These are phyloP conservation scores for Aspergillus taichungensis DNA, from an alignment of 495 filamentous ascomycete species.

Conservation along the genomic window DNA sequence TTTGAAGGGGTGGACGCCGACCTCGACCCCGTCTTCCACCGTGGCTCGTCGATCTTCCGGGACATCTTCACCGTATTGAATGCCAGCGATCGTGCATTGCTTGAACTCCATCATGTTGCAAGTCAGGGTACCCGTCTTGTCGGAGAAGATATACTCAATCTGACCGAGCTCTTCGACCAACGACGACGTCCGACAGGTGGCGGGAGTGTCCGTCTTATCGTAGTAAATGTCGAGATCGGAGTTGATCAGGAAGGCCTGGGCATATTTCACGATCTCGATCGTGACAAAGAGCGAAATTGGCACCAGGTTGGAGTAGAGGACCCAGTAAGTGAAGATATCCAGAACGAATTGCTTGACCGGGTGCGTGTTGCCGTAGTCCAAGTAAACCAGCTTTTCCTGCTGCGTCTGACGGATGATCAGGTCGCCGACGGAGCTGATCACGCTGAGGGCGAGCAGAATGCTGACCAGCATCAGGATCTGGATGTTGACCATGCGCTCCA, in stretches of 20 bases:
- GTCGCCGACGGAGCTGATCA: slow-evolving; percentile 87
- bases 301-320: slow-evolving; percentile 93
- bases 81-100: slow-evolving; percentile 83
- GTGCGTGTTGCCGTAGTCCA: slow-evolving; percentile 52
- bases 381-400: slow-evolving; percentile 54
- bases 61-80: slow-evolving; percentile 90
- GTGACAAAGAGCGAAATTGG: slow-evolving; percentile 98
- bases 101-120: slow-evolving; percentile 99
- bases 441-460: slow-evolving; percentile 75
- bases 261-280: slow-evolving; percentile 96
- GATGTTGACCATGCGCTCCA: slow-evolving; percentile 85
- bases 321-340: slow-evolving; percentile 97
- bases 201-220: slow-evolving; percentile 88
- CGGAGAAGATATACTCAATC: slow-evolving; percentile 97
- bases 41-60: slow-evolving; percentile 84
- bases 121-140: slow-evolving; percentile 98
- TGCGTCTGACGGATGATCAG: slow-evolving; percentile 62
- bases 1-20: slow-evolving; percentile 84
- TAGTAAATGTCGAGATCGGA: slow-evolving; percentile 98
- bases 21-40: slow-evolving; percentile 61
- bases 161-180: slow-evolving; percentile 96
- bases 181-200: slow-evolving; percentile 90
- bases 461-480: slow-evolving; percentile 84
- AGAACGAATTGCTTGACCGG: slow-evolving; percentile 77
- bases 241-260: slow-evolving; percentile 92